Evolutionary conservation across 768 basidiomycete genomes (phyloP), one percentile per base, ranked within the genome.

Genomic region (Dendrothele bispora): DNA sequence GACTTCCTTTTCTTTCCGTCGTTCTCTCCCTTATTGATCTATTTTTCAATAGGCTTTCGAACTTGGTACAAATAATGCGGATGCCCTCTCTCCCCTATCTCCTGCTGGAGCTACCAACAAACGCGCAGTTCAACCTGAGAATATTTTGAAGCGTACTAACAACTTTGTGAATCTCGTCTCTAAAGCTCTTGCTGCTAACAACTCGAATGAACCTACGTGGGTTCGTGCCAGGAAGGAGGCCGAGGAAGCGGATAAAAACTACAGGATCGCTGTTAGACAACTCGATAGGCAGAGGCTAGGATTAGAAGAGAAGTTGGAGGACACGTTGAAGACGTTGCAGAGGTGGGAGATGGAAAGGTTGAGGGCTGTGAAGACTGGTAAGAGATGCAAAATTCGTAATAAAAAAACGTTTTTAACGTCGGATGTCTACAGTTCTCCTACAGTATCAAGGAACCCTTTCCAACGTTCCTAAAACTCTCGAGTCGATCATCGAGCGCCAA

Each of bases 241-340:
- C 0, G 83, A 88, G 8, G 80, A 82, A 37, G 90, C 94, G 0
- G 91, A 95, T 59, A 78, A 83, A 47, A 61, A 77, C 15, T 97
- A 95, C 62, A 84, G 89, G 21, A 72, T 86, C 39, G 82, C 85
- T 18, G 83, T 94, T n/a, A 78, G 89, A 44, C 82, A 80, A 54
- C 81, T 94, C 12, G 94, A 97, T 57, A 72, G 88, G 45, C 90
- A 91, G 59, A 73, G 94, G n/a, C 75, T 95, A 21, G 83, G 76
- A 0, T 77, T 95, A 34, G 94, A 97, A 65, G 91, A 95, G 61
- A 75, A 82, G 39, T 78, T 95, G 39, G 93, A 95, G 61, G 86
- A 91, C 46, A 83, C 82, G 1, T 69, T 95, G 38, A 92, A 88
- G 67, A 60, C 75, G 1, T 74, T 93, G 49, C 93, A 95, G 62